These are phyloP conservation scores for Didymella segeticola DNA, from an alignment of 2,329 filamentous ascomycete species.

Conservation along the genomic window DNA sequence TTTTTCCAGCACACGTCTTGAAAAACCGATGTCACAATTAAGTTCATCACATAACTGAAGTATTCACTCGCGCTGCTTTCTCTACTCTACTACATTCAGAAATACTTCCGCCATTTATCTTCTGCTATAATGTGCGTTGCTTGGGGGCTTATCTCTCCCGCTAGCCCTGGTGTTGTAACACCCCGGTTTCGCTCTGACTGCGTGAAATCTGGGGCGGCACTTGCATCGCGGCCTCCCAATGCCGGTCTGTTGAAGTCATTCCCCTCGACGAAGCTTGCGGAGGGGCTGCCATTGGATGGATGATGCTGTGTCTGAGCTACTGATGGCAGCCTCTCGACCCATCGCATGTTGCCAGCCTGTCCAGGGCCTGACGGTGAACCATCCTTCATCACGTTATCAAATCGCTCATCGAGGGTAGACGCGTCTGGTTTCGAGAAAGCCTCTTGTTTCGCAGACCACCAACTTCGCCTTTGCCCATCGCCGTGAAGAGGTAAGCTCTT, in stretches of 20 bases:
- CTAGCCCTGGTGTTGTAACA: neutral
- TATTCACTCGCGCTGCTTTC: no score
- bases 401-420: neutral
- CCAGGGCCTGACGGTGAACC: neutral
- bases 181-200: neutral
- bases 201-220: neutral
- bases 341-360: neutral
- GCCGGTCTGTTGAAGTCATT: neutral
- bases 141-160: neutral
- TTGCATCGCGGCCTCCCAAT: neutral
- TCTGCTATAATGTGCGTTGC: neutral
- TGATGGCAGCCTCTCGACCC: neutral
- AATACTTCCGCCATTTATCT: constrained; percentile 2
- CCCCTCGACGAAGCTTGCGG: neutral
- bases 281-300: neutral
- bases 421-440: neutral
- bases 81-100: no score
- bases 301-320: neutral
- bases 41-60: no score
- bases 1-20: no score
- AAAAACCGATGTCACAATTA: no score
- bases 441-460: constrained; percentile 21
- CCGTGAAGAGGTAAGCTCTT: constrained; percentile 20
- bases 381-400: neutral
- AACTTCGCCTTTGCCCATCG: constrained; percentile 20